Base-by-base conservation (phyloP, 192 early-diverging fungal genomes). In the Coemansia sp. region DNA sequence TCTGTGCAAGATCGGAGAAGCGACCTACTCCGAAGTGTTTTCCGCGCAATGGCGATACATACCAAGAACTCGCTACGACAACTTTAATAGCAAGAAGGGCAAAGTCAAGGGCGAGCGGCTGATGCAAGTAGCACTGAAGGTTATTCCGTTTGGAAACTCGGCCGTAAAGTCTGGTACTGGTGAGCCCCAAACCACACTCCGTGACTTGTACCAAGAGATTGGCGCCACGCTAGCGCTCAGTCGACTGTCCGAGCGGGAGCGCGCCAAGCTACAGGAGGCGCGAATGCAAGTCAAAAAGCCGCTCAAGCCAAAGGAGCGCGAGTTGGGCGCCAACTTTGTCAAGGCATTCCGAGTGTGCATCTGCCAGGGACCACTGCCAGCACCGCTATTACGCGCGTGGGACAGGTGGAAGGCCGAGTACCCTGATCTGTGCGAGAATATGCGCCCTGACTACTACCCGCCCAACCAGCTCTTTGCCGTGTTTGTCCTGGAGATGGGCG, bases 1-100 rank as follows among this genome's bases (percentile, higher is more conserved):
- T 0, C 41, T 85, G 36, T 77, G 79, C 59, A 95, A 97, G 79
- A 88, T 97, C 52, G 94, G 92, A 40, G 95, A 97, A 66, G 93
- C 95, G 4, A 92, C 90, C 3, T 97, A 90, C 66, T 91, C 92
- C 3, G 93, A 96, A 70, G 95, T 95, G 1, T 97, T 89, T 70
- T 73, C 85, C 20, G 70, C 77, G 34, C 84, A 82, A 33, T 82
- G 84, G 80, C 72, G 76, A 16, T 81, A 81, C 40, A 73, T 81
- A 33, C 76, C 78, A 0, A 47, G 73, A 18, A 82, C 79, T 3
- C 72, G 84, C 22, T 85, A 80, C 60, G 80, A 82, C 76, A 75
- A 72, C 44, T 77, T 79, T 70, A 76, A 78, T 67, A 76, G 76
- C 71, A 69, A 77, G 65, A 74, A 68, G 54, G 69, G 69, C 64